phyloP scores from a whole-genome alignment of 2,329 filamentous ascomycete genomes.

The Phyllosticta ampelicida region DNA sequence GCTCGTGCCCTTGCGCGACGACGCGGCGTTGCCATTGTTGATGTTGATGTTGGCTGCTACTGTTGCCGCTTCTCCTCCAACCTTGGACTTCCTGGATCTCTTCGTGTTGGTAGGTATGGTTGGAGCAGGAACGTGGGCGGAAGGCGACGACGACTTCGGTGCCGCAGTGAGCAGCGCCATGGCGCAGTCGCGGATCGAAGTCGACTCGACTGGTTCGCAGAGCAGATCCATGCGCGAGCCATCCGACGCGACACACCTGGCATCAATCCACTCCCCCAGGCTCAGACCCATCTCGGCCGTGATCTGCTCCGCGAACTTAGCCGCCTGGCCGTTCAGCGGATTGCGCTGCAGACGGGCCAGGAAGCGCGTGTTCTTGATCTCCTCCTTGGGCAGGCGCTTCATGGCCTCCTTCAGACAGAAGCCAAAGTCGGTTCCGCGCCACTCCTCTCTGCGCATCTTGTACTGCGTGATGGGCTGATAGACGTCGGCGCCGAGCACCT shows the following conservation, averaged over 20 bases:
- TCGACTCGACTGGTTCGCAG: neutral
- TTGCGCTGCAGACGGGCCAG: neutral
- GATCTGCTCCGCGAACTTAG: neutral
- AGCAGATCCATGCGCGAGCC: neutral
- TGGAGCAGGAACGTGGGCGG: neutral
- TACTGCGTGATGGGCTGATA: neutral
- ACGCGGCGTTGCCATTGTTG: neutral
- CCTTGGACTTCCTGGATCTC: too few species aligned
- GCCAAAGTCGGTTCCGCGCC: neutral
- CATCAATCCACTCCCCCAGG: neutral
- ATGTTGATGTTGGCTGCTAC: neutral
- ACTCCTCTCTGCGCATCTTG: neutral
- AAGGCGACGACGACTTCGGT: neutral
- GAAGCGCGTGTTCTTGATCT: slow-evolving; percentile 3
- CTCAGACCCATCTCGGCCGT: neutral
- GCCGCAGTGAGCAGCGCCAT: neutral
- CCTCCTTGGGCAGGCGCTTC: slow-evolving; percentile 3
- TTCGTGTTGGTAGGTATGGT: too few species aligned
- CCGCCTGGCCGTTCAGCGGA: neutral
- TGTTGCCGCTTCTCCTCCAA: neutral
- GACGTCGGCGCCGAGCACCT: neutral
- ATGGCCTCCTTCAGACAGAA: slow-evolving; percentile 6
- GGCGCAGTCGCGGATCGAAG: neutral
- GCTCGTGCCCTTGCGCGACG: neutral
- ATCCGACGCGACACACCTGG: neutral